These are phyloP conservation scores for Nemophila menziesii DNA, from an alignment of 257 asterid species.

Conservation along the genomic window DNA sequence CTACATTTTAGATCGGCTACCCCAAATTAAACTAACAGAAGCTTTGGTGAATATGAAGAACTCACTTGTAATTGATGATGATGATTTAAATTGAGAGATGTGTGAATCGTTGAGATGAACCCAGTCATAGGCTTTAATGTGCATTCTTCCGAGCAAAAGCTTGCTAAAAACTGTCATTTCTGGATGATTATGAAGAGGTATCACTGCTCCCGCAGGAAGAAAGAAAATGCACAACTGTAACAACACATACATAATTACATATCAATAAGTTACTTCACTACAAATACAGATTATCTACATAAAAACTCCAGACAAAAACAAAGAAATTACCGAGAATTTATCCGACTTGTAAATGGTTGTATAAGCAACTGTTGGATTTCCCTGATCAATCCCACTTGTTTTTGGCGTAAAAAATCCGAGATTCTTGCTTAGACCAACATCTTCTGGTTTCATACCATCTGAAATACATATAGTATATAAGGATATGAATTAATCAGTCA, in stretches of 20 bases:
- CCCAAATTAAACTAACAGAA: no score
- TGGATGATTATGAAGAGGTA: constrained; percentile 95
- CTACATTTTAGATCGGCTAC: no score
- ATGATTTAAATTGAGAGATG: not conserved
- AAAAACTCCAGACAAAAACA: no score
- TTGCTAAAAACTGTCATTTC: constrained; percentile 87
- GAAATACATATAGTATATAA: constrained; percentile 2
- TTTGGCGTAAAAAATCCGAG: constrained; percentile 51
- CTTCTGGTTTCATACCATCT: constrained; percentile 64
- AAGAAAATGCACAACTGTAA: constrained; percentile 77
- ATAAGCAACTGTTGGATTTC: constrained; percentile 43
- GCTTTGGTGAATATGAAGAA: not conserved
- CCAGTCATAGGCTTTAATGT: constrained; percentile 78
- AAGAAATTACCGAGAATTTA: constrained; percentile 65
- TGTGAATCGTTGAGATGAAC: constrained; percentile 17
- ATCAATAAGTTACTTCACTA: constrained; percentile 6
- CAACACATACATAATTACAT: constrained; percentile 2
- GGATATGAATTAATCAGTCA: no score
- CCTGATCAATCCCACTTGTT: constrained; percentile 23
- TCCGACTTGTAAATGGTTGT: constrained; percentile 49
- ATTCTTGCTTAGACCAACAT: constrained; percentile 51
- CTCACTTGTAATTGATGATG: constrained; percentile 36
- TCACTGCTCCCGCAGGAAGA: constrained; percentile 48
- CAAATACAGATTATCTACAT: no score
- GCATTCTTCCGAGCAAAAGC: constrained; percentile 73